A percentile compares a stretch with the other conserved stretches of the same genome.
Evolutionary conservation across 192 early-diverging fungal species (phyloP).

Genomic region (Coemansia guatemalensis): DNA sequence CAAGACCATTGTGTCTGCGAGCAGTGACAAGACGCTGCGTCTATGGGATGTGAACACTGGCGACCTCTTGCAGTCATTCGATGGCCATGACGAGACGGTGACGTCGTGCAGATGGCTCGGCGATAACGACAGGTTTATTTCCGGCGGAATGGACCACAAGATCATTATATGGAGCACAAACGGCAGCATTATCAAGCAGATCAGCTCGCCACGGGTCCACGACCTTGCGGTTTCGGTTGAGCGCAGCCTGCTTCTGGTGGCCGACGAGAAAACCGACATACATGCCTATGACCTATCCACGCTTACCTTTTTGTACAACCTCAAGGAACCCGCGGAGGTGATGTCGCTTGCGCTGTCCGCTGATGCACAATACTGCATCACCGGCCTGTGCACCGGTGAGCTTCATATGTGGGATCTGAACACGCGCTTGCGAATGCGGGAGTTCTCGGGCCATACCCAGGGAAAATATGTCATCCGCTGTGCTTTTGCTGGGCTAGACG

Average conservation of each 20-base stretch:
- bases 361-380: conserved; percentile 59
- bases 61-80: conserved; percentile 57
- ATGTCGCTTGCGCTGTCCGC: conserved; percentile 67
- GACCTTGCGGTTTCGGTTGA: conserved; percentile 44
- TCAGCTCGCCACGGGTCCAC: conserved; percentile 50
- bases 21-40: conserved; percentile 75
- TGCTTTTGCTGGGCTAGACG: conserved; percentile 82
- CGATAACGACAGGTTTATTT: conserved; percentile 79
- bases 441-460: conserved; percentile 75
- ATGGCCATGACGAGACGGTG: conserved; percentile 72
- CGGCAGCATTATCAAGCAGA: conserved; percentile 37
- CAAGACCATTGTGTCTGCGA: conserved; percentile 70
- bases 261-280: conserved; percentile 40
- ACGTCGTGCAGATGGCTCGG: conserved; percentile 88
- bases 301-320: conserved; percentile 48
- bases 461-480: conserved; percentile 87
- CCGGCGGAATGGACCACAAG: conserved; percentile 77
- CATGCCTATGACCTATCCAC: conserved; percentile 50
- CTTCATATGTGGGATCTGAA: conserved; percentile 89
- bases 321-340: conserved; percentile 49
- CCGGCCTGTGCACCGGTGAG: conserved; percentile 57
- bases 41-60: conserved; percentile 85
- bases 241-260: conserved; percentile 43
- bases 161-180: conserved; percentile 51
- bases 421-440: conserved; percentile 65